phyloP scores from a whole-genome alignment of 1,139 yeast species.

The Kodamaea alishanica region DNA sequence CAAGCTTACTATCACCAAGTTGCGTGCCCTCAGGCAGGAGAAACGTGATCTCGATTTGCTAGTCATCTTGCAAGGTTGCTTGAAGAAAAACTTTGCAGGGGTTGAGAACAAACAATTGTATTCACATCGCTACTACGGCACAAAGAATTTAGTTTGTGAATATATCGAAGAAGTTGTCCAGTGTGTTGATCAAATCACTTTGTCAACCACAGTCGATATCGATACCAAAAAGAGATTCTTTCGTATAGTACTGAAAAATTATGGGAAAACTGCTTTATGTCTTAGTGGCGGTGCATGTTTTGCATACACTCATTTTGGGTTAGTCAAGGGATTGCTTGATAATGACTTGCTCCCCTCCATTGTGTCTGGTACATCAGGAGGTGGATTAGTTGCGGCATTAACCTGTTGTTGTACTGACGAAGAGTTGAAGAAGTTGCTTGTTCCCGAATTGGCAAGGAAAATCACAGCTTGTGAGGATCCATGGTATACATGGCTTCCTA shows the following conservation, averaged over 20 bases:
- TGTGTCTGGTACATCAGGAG: slow-evolving; percentile 79
- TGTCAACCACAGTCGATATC: slow-evolving; percentile 33
- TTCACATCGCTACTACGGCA: slow-evolving; percentile 73
- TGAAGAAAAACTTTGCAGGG: slow-evolving; percentile 74
- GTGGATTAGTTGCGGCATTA: slow-evolving; percentile 75
- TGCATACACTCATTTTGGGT: slow-evolving; percentile 75
- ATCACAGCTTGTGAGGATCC: slow-evolving; percentile 74
- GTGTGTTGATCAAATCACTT: slow-evolving; percentile 44
- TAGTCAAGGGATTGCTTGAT: slow-evolving; percentile 67
- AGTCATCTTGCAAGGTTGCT: slow-evolving; percentile 60
- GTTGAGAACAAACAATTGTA: slow-evolving; percentile 69
- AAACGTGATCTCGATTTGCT: slow-evolving; percentile 46
- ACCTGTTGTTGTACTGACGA: slow-evolving; percentile 68
- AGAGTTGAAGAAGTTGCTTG: slow-evolving; percentile 54
- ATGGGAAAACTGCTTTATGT: slow-evolving; percentile 71
- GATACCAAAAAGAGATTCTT: slow-evolving; percentile 53
- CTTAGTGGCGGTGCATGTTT: slow-evolving; percentile 80
- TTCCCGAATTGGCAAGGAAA: slow-evolving; percentile 60
- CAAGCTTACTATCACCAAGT: slow-evolving; percentile 44
- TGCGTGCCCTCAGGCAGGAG: slow-evolving; percentile 33
- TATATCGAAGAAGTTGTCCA: slow-evolving; percentile 53
- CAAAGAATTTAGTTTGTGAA: slow-evolving; percentile 56
- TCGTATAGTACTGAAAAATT: slow-evolving; percentile 56
- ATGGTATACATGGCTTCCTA: slow-evolving; percentile 54
- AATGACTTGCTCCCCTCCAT: slow-evolving; percentile 64